Evolutionary conservation across 768 basidiomycete species (phyloP).

Genomic region (Gloeostereum incarnatum): DNA sequence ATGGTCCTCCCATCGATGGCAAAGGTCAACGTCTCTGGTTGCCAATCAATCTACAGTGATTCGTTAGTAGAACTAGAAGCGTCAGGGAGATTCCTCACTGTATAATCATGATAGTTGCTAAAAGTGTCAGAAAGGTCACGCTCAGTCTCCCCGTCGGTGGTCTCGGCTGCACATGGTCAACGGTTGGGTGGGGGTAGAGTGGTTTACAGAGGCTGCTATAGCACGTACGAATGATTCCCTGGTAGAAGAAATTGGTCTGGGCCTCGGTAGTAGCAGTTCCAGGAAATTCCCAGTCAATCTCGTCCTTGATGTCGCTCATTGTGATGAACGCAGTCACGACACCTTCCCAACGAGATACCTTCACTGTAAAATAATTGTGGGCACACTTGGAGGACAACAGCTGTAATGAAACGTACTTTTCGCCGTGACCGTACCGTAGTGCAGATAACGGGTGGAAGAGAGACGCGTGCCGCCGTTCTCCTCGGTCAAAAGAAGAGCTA

Average conservation of each 20-base stretch:
- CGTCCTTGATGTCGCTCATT: conserved; percentile 78
- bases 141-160: conserved; percentile 39
- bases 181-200: background rate
- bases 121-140: conserved; percentile 53
- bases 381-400: background rate
- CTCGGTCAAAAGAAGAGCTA: conserved; percentile 61
- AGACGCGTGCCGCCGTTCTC: conserved; percentile 68
- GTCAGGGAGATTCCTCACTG: conserved; percentile 31
- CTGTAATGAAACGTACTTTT: conserved; percentile 27
- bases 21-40: conserved; percentile 56
- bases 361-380: conserved; percentile 32
- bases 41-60: conserved; percentile 68
- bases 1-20: conserved; percentile 63
- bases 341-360: conserved; percentile 72
- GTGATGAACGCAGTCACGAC: conserved; percentile 82
- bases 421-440: conserved; percentile 72
- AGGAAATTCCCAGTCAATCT: conserved; percentile 85
- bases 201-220: conserved; percentile 4
- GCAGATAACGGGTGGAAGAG: conserved; percentile 72
- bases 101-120: conserved; percentile 66
- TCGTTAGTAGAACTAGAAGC: background rate
- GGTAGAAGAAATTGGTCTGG: conserved; percentile 81
- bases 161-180: conserved; percentile 21
- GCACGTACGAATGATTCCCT: conserved; percentile 54
- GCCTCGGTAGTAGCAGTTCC: conserved; percentile 50